Evolutionary conservation across 148 eudicot species (phyloP).

Genomic region (Vaccinium corymbosum): DNA sequence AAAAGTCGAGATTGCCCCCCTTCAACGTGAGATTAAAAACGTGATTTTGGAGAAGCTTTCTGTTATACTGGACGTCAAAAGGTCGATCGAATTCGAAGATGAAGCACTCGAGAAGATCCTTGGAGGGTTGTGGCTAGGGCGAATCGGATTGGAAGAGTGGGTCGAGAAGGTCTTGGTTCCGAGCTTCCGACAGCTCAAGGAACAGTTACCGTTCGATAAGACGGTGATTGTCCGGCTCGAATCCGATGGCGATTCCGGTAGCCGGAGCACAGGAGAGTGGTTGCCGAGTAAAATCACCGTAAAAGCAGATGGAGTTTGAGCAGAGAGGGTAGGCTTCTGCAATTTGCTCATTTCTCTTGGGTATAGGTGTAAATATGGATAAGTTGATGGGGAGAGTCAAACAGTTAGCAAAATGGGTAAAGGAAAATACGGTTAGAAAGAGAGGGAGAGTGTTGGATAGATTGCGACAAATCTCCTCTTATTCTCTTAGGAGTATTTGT

Average conservation of each 20-base stretch:
- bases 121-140: constrained; percentile 77
- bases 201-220: constrained; percentile 27
- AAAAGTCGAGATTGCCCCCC: constrained; percentile 46
- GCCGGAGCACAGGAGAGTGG: constrained; percentile 49
- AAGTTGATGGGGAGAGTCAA: constrained; percentile 18
- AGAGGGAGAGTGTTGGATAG: constrained; percentile 15
- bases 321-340: constrained; percentile 9
- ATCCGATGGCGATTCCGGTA: constrained; percentile 33
- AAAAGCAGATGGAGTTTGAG: constrained; percentile 20
- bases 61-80: constrained; percentile 36
- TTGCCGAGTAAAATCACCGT: constrained; percentile 52
- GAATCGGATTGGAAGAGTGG: constrained; percentile 63
- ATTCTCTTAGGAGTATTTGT: constrained; percentile 8
- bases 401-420: constrained; percentile 14
- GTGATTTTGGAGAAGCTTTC: constrained; percentile 43
- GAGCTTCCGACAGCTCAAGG: constrained; percentile 48
- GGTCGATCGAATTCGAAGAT: constrained; percentile 45
- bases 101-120: constrained; percentile 69
- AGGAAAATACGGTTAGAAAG: background rate
- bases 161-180: constrained; percentile 48
- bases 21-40: constrained; percentile 48
- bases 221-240: constrained; percentile 42
- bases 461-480: background rate
- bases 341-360: constrained; percentile 14
- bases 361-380: constrained; percentile 28